phyloP scores from a whole-genome alignment of 2,329 filamentous ascomycete species.

The Cyphellophora europaea region DNA sequence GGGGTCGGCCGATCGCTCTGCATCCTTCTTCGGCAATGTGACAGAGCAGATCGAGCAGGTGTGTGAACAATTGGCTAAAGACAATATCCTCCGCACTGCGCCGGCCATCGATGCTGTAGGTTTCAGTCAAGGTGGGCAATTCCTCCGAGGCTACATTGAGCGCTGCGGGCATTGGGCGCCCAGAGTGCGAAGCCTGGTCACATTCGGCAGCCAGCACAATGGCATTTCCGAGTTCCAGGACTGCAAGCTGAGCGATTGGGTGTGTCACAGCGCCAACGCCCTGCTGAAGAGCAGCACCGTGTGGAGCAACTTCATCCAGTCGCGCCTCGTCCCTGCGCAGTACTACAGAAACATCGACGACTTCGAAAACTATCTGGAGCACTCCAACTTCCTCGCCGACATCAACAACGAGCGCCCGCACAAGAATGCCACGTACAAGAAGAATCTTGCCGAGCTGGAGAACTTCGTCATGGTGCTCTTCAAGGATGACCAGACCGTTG shows the following conservation, averaged over 20 bases:
- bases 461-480: slow-evolving; percentile 88
- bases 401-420: slow-evolving; percentile 80
- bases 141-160: slow-evolving; percentile 84
- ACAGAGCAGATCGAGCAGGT: slow-evolving; percentile 67
- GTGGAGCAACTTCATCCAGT: slow-evolving; percentile 72
- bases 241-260: slow-evolving; percentile 62
- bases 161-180: slow-evolving; percentile 61
- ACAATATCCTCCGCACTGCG: slow-evolving; percentile 72
- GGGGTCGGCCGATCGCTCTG: slow-evolving; percentile 57
- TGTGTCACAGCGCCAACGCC: slow-evolving; percentile 72
- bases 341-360: slow-evolving; percentile 73
- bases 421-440: slow-evolving; percentile 67
- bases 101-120: slow-evolving; percentile 83
- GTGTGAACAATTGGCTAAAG: slow-evolving; percentile 63
- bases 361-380: slow-evolving; percentile 63
- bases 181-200: slow-evolving; percentile 68
- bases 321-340: slow-evolving; percentile 77
- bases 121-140: slow-evolving; percentile 93
- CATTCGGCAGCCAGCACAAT: slow-evolving; percentile 85
- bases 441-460: slow-evolving; percentile 59
- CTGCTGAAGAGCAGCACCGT: slow-evolving; percentile 65
- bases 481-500: slow-evolving; percentile 71
- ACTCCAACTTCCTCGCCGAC: slow-evolving; percentile 84
- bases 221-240: slow-evolving; percentile 76
- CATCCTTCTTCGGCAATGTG: slow-evolving; percentile 86